These are phyloP conservation scores for Trichoderma lentiforme DNA, from an alignment of 2,329 filamentous ascomycete species.

Conservation along the genomic window DNA sequence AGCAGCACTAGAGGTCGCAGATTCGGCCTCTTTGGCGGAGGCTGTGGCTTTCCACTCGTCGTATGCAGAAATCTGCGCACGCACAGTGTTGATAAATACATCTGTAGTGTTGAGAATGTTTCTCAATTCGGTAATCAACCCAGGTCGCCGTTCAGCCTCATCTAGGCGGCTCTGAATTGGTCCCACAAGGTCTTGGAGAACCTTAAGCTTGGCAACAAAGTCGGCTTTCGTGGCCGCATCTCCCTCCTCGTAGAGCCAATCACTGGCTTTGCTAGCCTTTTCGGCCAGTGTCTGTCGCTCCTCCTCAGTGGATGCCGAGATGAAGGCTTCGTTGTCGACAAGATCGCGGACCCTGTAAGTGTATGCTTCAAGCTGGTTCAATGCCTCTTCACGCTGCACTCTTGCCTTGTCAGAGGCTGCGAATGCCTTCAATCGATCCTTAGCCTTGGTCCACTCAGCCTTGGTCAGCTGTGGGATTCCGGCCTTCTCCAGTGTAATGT, in stretches of 20 bases:
- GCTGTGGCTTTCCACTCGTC: constrained; percentile 58
- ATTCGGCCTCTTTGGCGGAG: constrained; percentile 39
- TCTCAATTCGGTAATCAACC: constrained; percentile 63
- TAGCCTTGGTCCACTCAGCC: constrained; percentile 49
- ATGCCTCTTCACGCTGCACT: constrained; percentile 72
- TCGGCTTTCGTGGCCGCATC: constrained; percentile 70
- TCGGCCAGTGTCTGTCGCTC: constrained; percentile 65
- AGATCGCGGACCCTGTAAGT: constrained; percentile 87
- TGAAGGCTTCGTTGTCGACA: constrained; percentile 72
- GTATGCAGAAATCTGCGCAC: constrained; percentile 65
- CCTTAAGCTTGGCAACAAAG: constrained; percentile 72
- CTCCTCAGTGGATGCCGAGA: constrained; percentile 64
- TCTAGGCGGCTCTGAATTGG: constrained; percentile 73
- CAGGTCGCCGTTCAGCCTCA: constrained; percentile 69
- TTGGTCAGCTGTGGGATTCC: constrained; percentile 50
- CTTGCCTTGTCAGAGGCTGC: constrained; percentile 80
- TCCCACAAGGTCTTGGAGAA: constrained; percentile 71
- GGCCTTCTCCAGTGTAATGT: constrained; percentile 46
- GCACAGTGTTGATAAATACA: constrained; percentile 66
- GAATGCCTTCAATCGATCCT: constrained; percentile 77
- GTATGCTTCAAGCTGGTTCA: constrained; percentile 91
- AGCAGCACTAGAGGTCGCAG: constrained; percentile 43
- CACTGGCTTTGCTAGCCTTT: constrained; percentile 66
- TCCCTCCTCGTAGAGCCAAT: constrained; percentile 90
- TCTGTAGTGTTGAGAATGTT: constrained; percentile 68